phyloP scores from a whole-genome alignment of 2,329 filamentous ascomycete genomes.

The Scleromitrula shiraiana region DNA sequence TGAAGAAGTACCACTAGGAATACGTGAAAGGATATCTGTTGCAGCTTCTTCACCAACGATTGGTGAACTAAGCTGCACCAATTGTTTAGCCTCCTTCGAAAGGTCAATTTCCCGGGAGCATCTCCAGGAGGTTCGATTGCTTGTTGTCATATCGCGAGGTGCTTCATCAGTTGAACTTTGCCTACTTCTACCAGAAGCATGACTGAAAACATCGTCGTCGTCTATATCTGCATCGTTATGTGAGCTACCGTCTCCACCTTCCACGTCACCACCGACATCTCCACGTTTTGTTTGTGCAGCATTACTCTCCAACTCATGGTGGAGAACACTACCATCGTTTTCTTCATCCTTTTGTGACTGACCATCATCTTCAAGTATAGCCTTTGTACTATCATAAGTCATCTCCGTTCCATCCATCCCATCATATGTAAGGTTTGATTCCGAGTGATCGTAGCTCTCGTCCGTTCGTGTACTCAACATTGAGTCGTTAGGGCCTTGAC shows the following conservation, averaged over 20 bases:
- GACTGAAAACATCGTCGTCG: slow-evolving; percentile 30
- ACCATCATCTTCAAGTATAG: slow-evolving; percentile 14
- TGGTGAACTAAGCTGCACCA: slow-evolving; percentile 23
- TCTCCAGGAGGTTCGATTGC: slow-evolving; percentile 5
- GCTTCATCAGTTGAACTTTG: slow-evolving; percentile 23
- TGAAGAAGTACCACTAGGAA: slow-evolving; percentile 28
- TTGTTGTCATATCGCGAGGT: background rate
- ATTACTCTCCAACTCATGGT: slow-evolving; percentile 1
- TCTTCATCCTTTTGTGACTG: slow-evolving; percentile 12
- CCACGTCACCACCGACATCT: background rate
- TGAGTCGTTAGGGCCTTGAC: slow-evolving; percentile 12
- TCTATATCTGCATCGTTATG: slow-evolving; percentile 30
- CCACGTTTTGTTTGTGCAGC: slow-evolving; percentile 3
- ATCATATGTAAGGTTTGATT: slow-evolving; percentile 17
- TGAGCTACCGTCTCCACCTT: slow-evolving; percentile 25
- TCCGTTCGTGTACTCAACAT: slow-evolving; percentile 20
- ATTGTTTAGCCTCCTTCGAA: slow-evolving; percentile 11
- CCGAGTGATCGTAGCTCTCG: slow-evolving; percentile 22
- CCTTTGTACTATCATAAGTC: slow-evolving; percentile 14
- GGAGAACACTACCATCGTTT: slow-evolving; percentile 3
- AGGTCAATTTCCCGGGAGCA: background rate
- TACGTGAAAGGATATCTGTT: slow-evolving; percentile 37
- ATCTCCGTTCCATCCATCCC: slow-evolving; percentile 18
- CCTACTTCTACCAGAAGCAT: slow-evolving; percentile 16
- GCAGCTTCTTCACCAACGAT: slow-evolving; percentile 25